These are phyloP conservation scores for Colletotrichum theobromicola DNA, from an alignment of 2,329 filamentous ascomycete genomes.

Conservation along the genomic window DNA sequence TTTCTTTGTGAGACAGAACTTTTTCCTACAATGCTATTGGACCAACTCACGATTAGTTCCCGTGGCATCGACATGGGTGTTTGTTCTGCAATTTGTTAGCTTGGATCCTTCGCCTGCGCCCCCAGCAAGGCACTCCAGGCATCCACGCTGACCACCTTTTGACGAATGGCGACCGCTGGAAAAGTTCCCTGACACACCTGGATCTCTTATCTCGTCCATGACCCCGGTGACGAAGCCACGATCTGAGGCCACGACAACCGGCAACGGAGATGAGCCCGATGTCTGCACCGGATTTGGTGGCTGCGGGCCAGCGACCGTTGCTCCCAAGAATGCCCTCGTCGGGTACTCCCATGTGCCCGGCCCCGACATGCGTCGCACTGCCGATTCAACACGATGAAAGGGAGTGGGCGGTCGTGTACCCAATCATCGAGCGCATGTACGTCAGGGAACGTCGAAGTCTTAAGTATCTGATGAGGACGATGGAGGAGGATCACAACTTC, in stretches of 20 bases:
- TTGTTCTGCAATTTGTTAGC: neutral
- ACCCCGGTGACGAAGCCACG: neutral
- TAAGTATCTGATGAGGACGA: slow-evolving; percentile 22
- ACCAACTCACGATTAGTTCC: neutral
- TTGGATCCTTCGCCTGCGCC: neutral
- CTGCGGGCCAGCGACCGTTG: neutral
- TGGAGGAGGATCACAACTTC: slow-evolving; percentile 25
- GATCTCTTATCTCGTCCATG: neutral
- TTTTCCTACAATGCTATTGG: neutral
- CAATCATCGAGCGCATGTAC: slow-evolving; percentile 26
- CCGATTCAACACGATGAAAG: slow-evolving; percentile 16
- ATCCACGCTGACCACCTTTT: neutral
- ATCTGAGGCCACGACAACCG: neutral
- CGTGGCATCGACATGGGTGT: neutral
- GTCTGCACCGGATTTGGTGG: neutral
- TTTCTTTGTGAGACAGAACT: neutral
- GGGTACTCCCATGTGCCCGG: neutral
- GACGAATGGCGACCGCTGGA: neutral
- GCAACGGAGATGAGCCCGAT: neutral
- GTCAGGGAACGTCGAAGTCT: slow-evolving; percentile 26
- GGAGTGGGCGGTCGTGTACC: slow-evolving; percentile 25
- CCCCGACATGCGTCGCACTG: neutral
- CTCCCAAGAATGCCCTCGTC: neutral
- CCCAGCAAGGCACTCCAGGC: neutral
- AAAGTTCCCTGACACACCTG: neutral